phyloP scores from a whole-genome alignment of 495 filamentous ascomycete genomes.

The Xylaria curta region DNA sequence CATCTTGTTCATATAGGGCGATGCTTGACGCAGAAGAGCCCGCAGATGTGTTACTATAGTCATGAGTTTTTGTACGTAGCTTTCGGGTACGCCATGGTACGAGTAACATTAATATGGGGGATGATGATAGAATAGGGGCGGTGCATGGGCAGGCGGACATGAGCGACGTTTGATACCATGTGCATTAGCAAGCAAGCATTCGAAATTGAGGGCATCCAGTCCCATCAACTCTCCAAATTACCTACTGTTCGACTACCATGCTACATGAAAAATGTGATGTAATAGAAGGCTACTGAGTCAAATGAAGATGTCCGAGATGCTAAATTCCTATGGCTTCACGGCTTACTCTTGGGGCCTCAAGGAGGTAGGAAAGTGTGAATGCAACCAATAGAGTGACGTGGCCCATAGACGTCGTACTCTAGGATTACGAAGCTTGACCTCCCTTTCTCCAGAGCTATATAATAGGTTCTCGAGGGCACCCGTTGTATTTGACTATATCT shows the following conservation, averaged over 20 bases:
- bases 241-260: not conserved
- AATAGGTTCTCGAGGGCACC: not conserved
- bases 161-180: conserved; percentile 30
- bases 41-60: not conserved
- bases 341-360: not conserved
- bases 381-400: not conserved
- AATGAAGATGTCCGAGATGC: not conserved
- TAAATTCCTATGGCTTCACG: not conserved
- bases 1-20: not conserved
- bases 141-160: conserved; percentile 9
- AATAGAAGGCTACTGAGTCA: not conserved
- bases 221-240: not conserved
- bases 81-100: not conserved
- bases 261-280: not conserved
- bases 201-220: conserved; percentile 12
- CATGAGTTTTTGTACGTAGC: not conserved
- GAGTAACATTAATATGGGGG: not conserved
- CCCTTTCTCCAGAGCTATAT: not conserved
- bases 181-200: conserved; percentile 24
- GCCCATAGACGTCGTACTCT: not conserved
- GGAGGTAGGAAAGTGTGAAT: not conserved
- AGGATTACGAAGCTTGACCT: not conserved
- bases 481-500: too few species aligned
- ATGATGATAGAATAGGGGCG: conserved; percentile 18
- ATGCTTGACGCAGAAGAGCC: not conserved